A percentile compares a stretch with the other conserved stretches of the same genome.
phyloP scores from a whole-genome alignment of 2,329 filamentous ascomycete species.

The Acrocalymma vagum region DNA sequence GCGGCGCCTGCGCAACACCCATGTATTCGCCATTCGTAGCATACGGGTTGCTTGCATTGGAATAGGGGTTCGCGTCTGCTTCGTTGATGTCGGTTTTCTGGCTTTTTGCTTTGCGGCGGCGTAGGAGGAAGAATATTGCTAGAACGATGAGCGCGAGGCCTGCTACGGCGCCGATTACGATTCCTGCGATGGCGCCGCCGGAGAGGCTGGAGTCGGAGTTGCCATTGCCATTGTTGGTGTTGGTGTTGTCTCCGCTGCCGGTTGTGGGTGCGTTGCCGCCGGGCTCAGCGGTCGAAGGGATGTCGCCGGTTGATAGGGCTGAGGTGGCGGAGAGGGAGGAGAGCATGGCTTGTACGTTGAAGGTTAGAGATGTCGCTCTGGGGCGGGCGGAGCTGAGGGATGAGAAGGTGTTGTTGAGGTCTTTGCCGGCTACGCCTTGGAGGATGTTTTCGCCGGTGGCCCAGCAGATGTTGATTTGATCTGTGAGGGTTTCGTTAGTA shows the following conservation, averaged over 20 bases:
- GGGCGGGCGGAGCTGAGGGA: conserved; percentile 25
- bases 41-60: no score
- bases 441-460: conserved; percentile 20
- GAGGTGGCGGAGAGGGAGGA: conserved; percentile 7
- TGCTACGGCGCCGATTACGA: conserved; percentile 25
- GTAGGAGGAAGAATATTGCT: conserved; percentile 21
- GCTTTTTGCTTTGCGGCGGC: conserved; percentile 14
- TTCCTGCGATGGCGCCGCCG: conserved; percentile 30
- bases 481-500: no score
- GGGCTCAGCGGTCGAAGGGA: no score
- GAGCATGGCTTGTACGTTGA: conserved; percentile 15
- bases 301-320: no score
- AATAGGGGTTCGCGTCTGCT: no score
- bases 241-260: no score
- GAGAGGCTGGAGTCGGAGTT: no score
- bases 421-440: conserved; percentile 12
- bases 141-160: conserved; percentile 24
- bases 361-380: conserved; percentile 14
- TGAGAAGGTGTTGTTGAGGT: conserved; percentile 25
- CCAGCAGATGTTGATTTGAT: conserved; percentile 38
- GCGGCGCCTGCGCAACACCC: no score
- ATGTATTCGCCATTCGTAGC: no score
- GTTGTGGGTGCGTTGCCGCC: no score
- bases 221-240: no score
- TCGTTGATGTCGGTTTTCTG: no score